Evolutionary conservation across 352 stramenopile species (phyloP), one percentile per base, ranked within the genome.

Genomic region (Globisporangium echinulatum): DNA sequence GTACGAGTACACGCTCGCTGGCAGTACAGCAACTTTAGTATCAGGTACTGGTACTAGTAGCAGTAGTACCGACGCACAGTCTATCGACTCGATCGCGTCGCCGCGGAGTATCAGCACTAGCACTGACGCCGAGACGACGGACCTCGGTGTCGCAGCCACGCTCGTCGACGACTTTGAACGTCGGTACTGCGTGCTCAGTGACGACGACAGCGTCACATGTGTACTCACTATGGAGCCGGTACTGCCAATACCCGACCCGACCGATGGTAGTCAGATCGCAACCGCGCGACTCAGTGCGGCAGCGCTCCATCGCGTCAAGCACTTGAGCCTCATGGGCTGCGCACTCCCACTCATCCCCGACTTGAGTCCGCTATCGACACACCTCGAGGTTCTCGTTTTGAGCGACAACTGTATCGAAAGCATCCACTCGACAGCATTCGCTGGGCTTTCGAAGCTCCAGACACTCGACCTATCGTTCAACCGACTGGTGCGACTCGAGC

Each of bases 381-480:
- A 72, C 8, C 68, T 94, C 0, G 73, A 94, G 58, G 65, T 75
- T 0, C 58, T 94, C 7, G 69, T 92, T 1, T 56, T 94, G 4
- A 88, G 77, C 37, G 86, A 91, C 64, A 94, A 94, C 53, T 71
- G 73, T 43, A 80, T 94, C 25, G 66, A 77, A 55, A 52, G 19
- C 14, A 71, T 84, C 0, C 66, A 73, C 17, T 13, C 11, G 7
- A 44, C 54, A 3, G 71, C 65, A 3, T 53, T 94, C 1, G 48
- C 54, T 0, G 52, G 47, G 4, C 57, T 94, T 0, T 54, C 47
- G 7, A 77, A 71, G 39, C 66, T 93, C 2, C 66, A 58, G 2
- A 50, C 44, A 15, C 66, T 95, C 9, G 85, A 95, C 17, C 59
- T 95, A 5, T 87, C 80, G 2, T 85, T 75, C 57, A 95, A 95